A percentile compares a stretch with the other conserved stretches of the same genome.
Evolutionary conservation across 192 early-diverging fungal genomes (phyloP).

Genomic region (Rhizophlyctis rosea): DNA sequence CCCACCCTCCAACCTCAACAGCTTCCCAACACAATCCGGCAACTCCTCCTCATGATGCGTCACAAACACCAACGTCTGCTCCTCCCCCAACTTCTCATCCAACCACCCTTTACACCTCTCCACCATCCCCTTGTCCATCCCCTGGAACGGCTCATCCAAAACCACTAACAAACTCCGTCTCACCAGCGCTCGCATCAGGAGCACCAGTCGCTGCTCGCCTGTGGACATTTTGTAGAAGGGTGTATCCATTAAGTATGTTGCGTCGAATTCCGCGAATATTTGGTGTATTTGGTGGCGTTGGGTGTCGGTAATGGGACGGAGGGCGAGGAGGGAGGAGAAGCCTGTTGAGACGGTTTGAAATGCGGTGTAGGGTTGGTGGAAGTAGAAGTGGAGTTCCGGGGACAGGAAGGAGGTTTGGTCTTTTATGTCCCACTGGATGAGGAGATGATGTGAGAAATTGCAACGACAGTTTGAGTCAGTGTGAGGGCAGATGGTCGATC

Average conservation of each 20-base stretch:
- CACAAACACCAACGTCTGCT: constrained; percentile 54
- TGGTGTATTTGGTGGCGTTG: constrained; percentile 2
- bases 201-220: constrained; percentile 52
- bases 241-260: background rate
- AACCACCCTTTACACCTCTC: constrained; percentile 38
- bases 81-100: constrained; percentile 34
- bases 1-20: constrained; percentile 25
- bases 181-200: constrained; percentile 49
- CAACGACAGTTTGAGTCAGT: background rate
- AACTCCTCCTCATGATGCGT: constrained; percentile 59
- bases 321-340: constrained; percentile 18
- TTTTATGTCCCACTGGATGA: constrained; percentile 53
- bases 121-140: constrained; percentile 47
- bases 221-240: constrained; percentile 33
- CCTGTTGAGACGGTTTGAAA: constrained; percentile 11
- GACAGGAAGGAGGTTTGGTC: constrained; percentile 39
- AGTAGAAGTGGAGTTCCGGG: constrained; percentile 59
- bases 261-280: constrained; percentile 19
- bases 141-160: constrained; percentile 62
- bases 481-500: constrained; percentile 7
- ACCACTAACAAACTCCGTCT: constrained; percentile 44
- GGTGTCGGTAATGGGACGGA: background rate
- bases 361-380: constrained; percentile 18
- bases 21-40: constrained; percentile 21
- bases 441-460: background rate